A percentile compares a stretch with the other conserved stretches of the same genome.
These are phyloP conservation scores for Pseudonectria foliicola DNA, from an alignment of 2,329 filamentous ascomycete genomes.

Conservation along the genomic window DNA sequence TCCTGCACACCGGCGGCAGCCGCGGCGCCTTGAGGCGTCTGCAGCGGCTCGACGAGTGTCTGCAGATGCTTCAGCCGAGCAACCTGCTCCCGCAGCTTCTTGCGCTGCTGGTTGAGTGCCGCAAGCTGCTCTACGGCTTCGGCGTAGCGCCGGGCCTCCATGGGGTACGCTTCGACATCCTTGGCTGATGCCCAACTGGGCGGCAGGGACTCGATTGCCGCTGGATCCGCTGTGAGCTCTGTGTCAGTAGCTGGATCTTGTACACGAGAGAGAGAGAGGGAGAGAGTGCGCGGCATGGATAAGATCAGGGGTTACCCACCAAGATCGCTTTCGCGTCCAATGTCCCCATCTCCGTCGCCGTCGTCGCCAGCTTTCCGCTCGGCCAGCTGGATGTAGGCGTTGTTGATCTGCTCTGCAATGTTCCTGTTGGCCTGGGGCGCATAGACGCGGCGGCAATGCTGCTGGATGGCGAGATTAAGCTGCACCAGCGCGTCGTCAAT, in stretches of 20 bases:
- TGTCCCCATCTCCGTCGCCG: conserved; percentile 30
- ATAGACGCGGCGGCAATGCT: conserved; percentile 60
- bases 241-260: neutral
- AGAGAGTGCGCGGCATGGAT: too few relatives aligned
- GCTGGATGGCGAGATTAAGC: conserved; percentile 55
- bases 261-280: neutral
- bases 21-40: conserved; percentile 18
- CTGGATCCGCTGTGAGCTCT: conserved; percentile 29
- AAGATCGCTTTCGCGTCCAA: conserved; percentile 37
- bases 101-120: conserved; percentile 37
- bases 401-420: conserved; percentile 66
- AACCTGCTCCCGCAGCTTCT: conserved; percentile 31
- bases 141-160: conserved; percentile 44
- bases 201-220: conserved; percentile 41
- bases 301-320: conserved; percentile 25
- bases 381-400: conserved; percentile 48
- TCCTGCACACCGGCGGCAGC: conserved; percentile 44
- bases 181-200: conserved; percentile 38
- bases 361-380: conserved; percentile 32
- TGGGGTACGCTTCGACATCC: conserved; percentile 29
- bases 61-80: conserved; percentile 44
- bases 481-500: conserved; percentile 51
- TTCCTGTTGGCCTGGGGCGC: conserved; percentile 62
- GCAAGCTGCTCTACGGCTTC: conserved; percentile 43
- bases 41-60: conserved; percentile 39